Evolutionary conservation across 495 filamentous ascomycete genomes (phyloP).

Genomic region (Penicillium samsonianum): DNA sequence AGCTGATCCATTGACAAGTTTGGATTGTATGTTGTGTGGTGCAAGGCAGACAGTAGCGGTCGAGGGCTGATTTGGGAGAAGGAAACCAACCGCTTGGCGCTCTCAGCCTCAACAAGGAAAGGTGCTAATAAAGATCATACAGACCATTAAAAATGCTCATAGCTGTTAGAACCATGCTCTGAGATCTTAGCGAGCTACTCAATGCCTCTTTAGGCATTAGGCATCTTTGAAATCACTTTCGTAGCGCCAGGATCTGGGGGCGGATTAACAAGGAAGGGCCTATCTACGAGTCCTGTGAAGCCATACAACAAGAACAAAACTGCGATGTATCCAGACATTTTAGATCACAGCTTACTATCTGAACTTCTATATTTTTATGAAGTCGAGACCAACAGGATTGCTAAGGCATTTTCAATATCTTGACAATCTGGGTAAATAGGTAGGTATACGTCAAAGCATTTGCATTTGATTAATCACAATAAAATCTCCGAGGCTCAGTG

Average conservation of each 20-base stretch:
- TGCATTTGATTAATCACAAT: background rate
- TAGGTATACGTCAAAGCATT: background rate
- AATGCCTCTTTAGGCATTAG: background rate
- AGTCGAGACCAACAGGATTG: background rate
- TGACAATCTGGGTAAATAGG: background rate
- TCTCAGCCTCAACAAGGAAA: background rate
- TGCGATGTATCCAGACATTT: no score
- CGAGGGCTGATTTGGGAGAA: background rate
- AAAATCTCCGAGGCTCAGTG: background rate
- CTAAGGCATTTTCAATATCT: no score
- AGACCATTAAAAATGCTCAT: background rate
- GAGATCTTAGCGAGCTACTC: background rate
- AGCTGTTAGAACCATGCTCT: background rate
- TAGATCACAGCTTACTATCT: no score
- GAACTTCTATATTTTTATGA: no score
- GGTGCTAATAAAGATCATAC: background rate
- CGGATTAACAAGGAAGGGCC: background rate
- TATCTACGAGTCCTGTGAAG: background rate
- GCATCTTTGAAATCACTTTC: background rate
- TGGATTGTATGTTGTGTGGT: background rate
- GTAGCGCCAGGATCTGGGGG: slow-evolving; percentile 3
- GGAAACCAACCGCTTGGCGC: background rate
- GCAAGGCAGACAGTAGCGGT: background rate
- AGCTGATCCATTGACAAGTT: background rate
- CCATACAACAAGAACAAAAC: no score